These are phyloP conservation scores for Omphalotus guepiniiformis DNA, from an alignment of 768 basidiomycete species.

Conservation along the genomic window DNA sequence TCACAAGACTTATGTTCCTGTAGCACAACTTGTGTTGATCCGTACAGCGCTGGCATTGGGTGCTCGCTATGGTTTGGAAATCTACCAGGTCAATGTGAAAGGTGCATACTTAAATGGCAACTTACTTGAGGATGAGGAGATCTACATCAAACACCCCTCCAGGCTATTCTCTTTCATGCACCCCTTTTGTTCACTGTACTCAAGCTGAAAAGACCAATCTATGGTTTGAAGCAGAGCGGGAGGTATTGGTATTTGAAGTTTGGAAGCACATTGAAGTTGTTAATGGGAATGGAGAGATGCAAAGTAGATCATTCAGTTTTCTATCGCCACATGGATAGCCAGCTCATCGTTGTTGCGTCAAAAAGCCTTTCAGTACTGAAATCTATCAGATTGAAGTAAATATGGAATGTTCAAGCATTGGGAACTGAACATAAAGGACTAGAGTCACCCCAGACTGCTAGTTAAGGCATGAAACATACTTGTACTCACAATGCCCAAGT, in stretches of 20 bases:
- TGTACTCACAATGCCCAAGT: no score
- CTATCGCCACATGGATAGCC: conserved; percentile 10
- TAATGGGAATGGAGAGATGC: background rate
- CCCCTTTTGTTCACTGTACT: background rate
- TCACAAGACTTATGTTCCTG: conserved; percentile 14
- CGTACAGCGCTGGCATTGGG: conserved; percentile 7
- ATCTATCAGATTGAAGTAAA: no score
- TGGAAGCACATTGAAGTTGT: background rate
- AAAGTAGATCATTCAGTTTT: conserved; percentile 7
- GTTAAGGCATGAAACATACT: no score
- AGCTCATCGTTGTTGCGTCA: no score
- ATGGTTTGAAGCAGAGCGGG: background rate
- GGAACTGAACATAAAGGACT: no score
- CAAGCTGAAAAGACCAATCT: background rate
- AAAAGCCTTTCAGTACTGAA: no score
- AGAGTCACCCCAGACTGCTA: no score
- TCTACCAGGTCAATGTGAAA: conserved; percentile 14
- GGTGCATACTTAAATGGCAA: conserved; percentile 18
- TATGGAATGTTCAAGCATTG: no score
- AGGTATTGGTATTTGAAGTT: conserved; percentile 3
- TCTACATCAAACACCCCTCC: conserved; percentile 12
- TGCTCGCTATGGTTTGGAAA: conserved; percentile 3
- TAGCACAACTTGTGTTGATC: conserved; percentile 6
- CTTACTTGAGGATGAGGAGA: conserved; percentile 21
- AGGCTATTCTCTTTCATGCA: background rate